Percentiles rank a stretch among this genome's conserved stretches.
These are phyloP conservation scores for Pseudocercospora cruenta DNA, from an alignment of 2,329 filamentous ascomycete species.

Conservation along the genomic window DNA sequence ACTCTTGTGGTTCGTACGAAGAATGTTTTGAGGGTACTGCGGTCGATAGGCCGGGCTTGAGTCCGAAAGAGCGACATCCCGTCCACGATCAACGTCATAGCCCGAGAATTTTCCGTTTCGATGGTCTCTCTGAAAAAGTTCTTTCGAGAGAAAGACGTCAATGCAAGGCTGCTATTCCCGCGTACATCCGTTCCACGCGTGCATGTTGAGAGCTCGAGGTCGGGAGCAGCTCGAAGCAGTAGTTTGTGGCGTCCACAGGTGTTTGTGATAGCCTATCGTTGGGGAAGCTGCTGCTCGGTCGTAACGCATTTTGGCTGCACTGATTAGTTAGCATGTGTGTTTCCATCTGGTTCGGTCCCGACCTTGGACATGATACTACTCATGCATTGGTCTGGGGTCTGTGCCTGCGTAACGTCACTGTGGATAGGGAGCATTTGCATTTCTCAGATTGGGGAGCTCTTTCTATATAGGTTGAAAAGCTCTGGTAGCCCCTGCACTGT, in stretches of 20 bases:
- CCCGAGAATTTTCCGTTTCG: too few species aligned
- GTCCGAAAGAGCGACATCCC: too few species aligned
- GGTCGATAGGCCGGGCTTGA: too few species aligned
- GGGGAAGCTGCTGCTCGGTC: background rate
- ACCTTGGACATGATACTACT: background rate
- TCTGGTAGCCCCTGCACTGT: background rate
- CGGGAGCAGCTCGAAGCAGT: background rate
- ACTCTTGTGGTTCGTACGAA: too few species aligned
- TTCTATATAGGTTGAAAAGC: background rate
- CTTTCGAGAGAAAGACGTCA: too few species aligned
- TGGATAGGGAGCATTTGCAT: background rate
- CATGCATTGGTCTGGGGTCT: background rate
- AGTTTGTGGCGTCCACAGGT: background rate
- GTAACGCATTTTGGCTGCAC: background rate
- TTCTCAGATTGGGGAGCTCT: background rate
- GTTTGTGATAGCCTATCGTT: background rate
- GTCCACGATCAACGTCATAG: too few species aligned
- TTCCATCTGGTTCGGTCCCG: background rate
- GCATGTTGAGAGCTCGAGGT: too few species aligned
- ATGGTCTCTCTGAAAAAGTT: too few species aligned
- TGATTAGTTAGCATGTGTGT: background rate
- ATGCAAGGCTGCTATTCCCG: too few species aligned
- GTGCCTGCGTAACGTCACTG: slow-evolving; percentile 3
- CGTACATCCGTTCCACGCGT: too few species aligned
- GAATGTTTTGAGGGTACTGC: too few species aligned